Conservation (phyloP, 2,329 filamentous ascomycete genomes). For the Macrophomina phaseolina region DNA sequence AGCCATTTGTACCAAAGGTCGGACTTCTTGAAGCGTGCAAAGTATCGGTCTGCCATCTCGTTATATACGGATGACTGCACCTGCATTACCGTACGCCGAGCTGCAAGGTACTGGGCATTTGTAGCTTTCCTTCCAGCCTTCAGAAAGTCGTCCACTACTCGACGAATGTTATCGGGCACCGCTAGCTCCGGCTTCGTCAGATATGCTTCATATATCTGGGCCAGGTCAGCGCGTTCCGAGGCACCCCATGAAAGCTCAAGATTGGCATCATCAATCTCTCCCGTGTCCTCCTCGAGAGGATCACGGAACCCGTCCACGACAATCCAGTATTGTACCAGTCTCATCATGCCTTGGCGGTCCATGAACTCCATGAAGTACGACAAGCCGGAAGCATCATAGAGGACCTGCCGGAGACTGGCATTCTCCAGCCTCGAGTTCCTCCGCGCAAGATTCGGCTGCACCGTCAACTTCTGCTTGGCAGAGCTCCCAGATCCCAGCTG, state of each 20-base stretch:
- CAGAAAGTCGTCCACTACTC: constrained; percentile 77
- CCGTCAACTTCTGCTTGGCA: constrained; percentile 46
- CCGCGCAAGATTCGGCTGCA: constrained; percentile 45
- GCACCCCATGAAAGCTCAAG: constrained; percentile 71
- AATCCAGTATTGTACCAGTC: constrained; percentile 95
- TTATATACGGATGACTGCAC: constrained; percentile 85
- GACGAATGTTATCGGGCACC: constrained; percentile 71
- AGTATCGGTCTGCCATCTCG: constrained; percentile 80
- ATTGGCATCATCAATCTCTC: constrained; percentile 66
- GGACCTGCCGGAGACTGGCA: constrained; percentile 79
- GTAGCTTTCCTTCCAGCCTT: constrained; percentile 77
- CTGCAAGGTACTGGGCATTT: constrained; percentile 79
- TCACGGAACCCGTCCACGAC: constrained; percentile 97
- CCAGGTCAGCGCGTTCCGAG: constrained; percentile 84
- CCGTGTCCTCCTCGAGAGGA: constrained; percentile 84
- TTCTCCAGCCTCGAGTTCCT: constrained; percentile 72
- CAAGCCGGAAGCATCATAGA: constrained; percentile 85
- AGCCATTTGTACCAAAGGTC: constrained; percentile 97
- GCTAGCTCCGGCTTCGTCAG: constrained; percentile 81
- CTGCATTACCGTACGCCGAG: constrained; percentile 78
- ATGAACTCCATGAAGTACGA: constrained; percentile 99
- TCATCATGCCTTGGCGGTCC: constrained; percentile 87
- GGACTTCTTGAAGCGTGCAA: constrained; percentile 86
- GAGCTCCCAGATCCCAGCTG: constrained; percentile 74
- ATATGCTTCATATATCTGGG: constrained; percentile 91